Evolutionary conservation across 257 asterid genomes (phyloP).

Genomic region (Orobanche coerulescens): DNA sequence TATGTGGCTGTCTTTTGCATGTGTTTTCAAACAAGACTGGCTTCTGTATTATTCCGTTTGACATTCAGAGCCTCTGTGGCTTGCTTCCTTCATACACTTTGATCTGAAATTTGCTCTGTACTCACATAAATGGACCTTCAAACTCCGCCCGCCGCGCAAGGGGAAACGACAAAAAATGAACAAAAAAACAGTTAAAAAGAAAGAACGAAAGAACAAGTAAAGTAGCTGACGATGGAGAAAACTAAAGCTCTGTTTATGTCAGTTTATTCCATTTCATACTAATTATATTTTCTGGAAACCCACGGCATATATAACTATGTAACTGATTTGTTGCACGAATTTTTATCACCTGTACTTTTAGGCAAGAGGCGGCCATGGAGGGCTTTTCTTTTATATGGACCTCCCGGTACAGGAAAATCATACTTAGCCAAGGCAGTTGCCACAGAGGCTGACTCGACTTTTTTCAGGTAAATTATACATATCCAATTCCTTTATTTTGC

Average conservation of each 20-base stretch:
- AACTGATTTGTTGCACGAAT: slow-evolving; percentile 5
- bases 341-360: slow-evolving; percentile 16
- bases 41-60: slow-evolving; percentile 3
- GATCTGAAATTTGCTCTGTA: background rate
- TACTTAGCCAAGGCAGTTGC: slow-evolving; percentile 62
- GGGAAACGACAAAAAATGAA: too few species aligned
- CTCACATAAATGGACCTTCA: background rate
- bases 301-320: background rate
- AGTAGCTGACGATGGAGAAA: background rate
- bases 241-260: background rate
- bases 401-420: slow-evolving; percentile 65
- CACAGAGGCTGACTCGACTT: slow-evolving; percentile 54
- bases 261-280: background rate
- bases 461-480: slow-evolving; percentile 39
- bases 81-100: background rate
- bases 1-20: background rate
- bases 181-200: too few species aligned
- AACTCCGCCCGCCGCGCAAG: background rate
- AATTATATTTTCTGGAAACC: background rate
- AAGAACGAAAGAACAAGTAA: background rate
- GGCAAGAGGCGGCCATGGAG: slow-evolving; percentile 65
- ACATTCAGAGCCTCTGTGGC: background rate
- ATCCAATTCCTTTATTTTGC: background rate
- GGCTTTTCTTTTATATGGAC: slow-evolving; percentile 53
- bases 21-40: background rate